Evolutionary conservation across 257 asterid genomes (phyloP).

Genomic region (Misopates orontium): DNA sequence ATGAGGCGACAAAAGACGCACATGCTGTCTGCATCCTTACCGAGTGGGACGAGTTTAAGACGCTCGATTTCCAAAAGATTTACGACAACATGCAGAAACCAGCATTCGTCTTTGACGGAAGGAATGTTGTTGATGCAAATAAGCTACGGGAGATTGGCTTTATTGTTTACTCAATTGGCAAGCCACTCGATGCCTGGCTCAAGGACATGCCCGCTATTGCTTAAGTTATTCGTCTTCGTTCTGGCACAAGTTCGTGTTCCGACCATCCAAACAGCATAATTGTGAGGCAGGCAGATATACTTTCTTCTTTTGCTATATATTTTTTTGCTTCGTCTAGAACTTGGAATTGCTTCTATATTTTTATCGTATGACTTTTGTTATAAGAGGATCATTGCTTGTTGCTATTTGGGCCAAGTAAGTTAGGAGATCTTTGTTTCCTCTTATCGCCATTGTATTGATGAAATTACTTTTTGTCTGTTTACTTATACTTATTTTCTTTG

Average conservation of each 20-base stretch:
- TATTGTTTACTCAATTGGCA: conserved; percentile 69
- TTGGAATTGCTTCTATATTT: conserved; percentile 33
- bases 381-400: conserved; percentile 29
- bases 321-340: conserved; percentile 30
- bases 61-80: conserved; percentile 60
- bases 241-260: conserved; percentile 26
- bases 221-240: conserved; percentile 28
- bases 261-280: conserved; percentile 25
- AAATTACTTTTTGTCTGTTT: conserved; percentile 32
- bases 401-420: conserved; percentile 28
- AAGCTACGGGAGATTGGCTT: conserved; percentile 71
- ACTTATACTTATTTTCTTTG: conserved; percentile 11
- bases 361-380: conserved; percentile 37
- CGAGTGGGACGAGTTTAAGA: conserved; percentile 75
- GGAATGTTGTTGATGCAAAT: conserved; percentile 48
- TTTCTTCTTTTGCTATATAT: conserved; percentile 34
- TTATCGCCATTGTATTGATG: conserved; percentile 31
- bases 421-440: conserved; percentile 30
- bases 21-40: conserved; percentile 70
- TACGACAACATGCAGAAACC: conserved; percentile 78
- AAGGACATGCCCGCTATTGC: conserved; percentile 81
- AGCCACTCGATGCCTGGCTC: conserved; percentile 75
- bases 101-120: conserved; percentile 64
- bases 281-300: conserved; percentile 35
- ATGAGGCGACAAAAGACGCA: conserved; percentile 64